A percentile compares a stretch with the other conserved stretches of the same genome.
Conservation (phyloP, 495 filamentous ascomycete genomes). For the Lepidopterella palustris region DNA sequence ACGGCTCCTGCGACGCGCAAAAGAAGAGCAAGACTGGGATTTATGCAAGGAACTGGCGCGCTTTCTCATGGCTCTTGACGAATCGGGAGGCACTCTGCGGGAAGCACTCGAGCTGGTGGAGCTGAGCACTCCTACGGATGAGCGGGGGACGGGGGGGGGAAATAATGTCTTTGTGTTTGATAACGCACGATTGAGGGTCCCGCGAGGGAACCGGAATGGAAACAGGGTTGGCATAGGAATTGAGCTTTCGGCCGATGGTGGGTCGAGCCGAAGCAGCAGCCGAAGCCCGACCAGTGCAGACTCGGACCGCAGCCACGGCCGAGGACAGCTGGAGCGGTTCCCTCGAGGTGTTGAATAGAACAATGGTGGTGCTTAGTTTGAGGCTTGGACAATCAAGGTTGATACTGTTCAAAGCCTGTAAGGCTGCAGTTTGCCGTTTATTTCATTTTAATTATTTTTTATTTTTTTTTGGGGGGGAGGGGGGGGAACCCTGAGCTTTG, state of each 20-base stretch:
- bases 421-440: no score
- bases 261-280: not conserved
- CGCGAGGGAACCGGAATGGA: not conserved
- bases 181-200: constrained; percentile 10
- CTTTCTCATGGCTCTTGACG: constrained; percentile 88
- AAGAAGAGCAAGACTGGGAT: constrained; percentile 87
- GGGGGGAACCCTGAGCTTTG: no score
- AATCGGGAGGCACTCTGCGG: constrained; percentile 71
- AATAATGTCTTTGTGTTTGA: constrained; percentile 8
- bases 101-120: constrained; percentile 71
- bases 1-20: constrained; percentile 72
- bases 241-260: constrained; percentile 3
- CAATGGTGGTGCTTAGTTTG: no score
- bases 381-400: no score
- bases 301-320: not conserved
- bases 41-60: constrained; percentile 90
- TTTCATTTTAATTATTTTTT: no score
- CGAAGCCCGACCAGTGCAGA: not conserved
- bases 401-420: no score
- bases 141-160: constrained; percentile 11
- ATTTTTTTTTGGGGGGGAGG: no score
- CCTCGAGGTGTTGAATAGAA: not conserved
- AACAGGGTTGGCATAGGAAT: constrained; percentile 10
- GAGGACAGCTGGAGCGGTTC: not conserved
- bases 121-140: constrained; percentile 42